Conservation (phyloP, 768 basidiomycete species). For the Scleroderma bovista region DNA sequence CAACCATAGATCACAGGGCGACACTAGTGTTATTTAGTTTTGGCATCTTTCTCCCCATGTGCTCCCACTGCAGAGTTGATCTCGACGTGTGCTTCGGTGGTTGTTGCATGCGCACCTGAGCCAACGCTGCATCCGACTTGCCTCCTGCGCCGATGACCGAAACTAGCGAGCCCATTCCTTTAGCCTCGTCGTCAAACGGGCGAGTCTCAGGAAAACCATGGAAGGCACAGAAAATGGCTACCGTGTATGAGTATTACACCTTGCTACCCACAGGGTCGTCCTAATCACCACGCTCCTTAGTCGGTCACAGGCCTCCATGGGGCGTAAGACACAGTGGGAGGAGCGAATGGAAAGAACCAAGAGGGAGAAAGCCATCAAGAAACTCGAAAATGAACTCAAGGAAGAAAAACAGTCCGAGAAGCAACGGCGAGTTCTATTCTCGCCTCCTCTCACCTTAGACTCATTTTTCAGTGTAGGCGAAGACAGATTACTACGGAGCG, state of each 20-base stretch:
- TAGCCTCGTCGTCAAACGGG: conserved; percentile 59
- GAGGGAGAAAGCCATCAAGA: conserved; percentile 64
- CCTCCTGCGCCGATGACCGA: background rate
- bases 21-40: too few relatives aligned
- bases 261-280: background rate
- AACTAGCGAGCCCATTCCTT: conserved; percentile 18
- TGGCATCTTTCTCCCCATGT: too few relatives aligned
- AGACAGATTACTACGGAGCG: conserved; percentile 65
- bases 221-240: conserved; percentile 48
- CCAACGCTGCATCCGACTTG: too few relatives aligned
- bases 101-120: too few relatives aligned
- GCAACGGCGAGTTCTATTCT: conserved; percentile 39
- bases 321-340: conserved; percentile 66
- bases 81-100: too few relatives aligned
- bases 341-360: conserved; percentile 65
- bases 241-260: conserved; percentile 38
- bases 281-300: conserved; percentile 29
- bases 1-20: too few relatives aligned
- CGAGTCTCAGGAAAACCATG: conserved; percentile 68
- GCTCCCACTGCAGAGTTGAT: too few relatives aligned
- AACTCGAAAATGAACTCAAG: conserved; percentile 65
- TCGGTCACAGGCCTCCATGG: conserved; percentile 61
- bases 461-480: conserved; percentile 37
- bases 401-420: conserved; percentile 71
- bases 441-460: background rate